Base-by-base conservation (phyloP, 2,329 filamentous ascomycete species). In the Passalora sequoiae region DNA sequence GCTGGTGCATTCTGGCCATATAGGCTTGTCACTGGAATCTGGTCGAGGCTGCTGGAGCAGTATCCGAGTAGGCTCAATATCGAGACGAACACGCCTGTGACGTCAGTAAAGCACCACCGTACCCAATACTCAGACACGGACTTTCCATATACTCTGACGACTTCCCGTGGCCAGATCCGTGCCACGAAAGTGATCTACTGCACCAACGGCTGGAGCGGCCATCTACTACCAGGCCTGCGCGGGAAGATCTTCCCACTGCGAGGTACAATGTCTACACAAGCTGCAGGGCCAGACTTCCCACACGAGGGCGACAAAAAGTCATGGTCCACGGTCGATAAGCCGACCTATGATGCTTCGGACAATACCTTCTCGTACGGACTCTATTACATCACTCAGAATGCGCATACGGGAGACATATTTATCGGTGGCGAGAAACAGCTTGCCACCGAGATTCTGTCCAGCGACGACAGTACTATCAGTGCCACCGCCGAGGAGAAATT, bases 1-100 rank as follows among this genome's bases (percentile, higher is more conserved):
- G 52, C 52, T 27, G 52, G 52, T 9, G 50, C 52, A 1, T 46
- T 53, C 15, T 55, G 52, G 52, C 50, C 52, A 2, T 55, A 55
- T 21, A 33, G 50, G 12, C 44, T 55, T 3, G 28, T 55, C 20
- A 51, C 52, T 13, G 50, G 49, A 4, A 32, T 55, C 9, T 51
- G 43, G 20, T 33, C 43, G n/a, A 44, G 43, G 6, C 25, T 51
- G 21, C 41, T 49, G 6, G 20, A 44, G n/a, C 43, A 45, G 27
- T 53, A 50, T 28, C 13, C 30, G 3, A 30, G 12, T 25, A 43
- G 47, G 10, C 50, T 55, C 15, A 21, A 36, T 2, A 28, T 55
- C 17, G 50, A 55, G 15, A 51, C 52, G 6, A 25, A 53, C 3
- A 55, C 52, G 5, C 45, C 50, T 6, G 50, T 55, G 24, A 47